These are phyloP conservation scores for Kwoniella shandongensis DNA, from an alignment of 768 basidiomycete species.

Conservation along the genomic window DNA sequence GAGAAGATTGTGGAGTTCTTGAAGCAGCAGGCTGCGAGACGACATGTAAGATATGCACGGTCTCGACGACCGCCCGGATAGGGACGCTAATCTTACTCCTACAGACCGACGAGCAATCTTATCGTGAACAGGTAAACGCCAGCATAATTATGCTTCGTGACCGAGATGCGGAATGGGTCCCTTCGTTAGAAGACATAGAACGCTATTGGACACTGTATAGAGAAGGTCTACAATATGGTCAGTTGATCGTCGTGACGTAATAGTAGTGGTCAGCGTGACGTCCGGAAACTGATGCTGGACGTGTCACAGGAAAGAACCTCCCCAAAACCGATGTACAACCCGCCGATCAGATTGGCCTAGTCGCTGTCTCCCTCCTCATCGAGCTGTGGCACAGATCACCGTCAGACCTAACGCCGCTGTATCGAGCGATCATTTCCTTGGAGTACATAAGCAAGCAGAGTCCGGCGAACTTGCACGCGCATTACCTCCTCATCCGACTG, in stretches of 20 bases:
- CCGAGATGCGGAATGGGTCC: conserved; percentile 11
- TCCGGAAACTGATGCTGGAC: not conserved
- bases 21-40: not conserved
- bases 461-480: conserved; percentile 31
- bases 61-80: no score
- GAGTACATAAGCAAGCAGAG: conserved; percentile 25
- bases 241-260: conserved; percentile 8
- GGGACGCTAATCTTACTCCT: conserved; percentile 10
- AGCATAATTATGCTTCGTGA: conserved; percentile 20
- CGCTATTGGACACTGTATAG: conserved; percentile 32
- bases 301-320: conserved; percentile 25
- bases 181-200: conserved; percentile 14
- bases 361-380: conserved; percentile 15
- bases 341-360: conserved; percentile 32
- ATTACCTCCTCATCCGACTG: conserved; percentile 38
- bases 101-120: conserved; percentile 30
- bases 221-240: conserved; percentile 37
- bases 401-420: not conserved
- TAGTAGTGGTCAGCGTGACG: not conserved
- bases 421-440: conserved; percentile 31
- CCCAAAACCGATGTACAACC: conserved; percentile 40
- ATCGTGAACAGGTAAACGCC: conserved; percentile 21
- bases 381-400: conserved; percentile 12
- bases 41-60: conserved; percentile 25
- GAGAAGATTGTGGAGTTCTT: conserved; percentile 5